phyloP scores from a whole-genome alignment of 306 rosid species.

The Dicorynia guianensis region DNA sequence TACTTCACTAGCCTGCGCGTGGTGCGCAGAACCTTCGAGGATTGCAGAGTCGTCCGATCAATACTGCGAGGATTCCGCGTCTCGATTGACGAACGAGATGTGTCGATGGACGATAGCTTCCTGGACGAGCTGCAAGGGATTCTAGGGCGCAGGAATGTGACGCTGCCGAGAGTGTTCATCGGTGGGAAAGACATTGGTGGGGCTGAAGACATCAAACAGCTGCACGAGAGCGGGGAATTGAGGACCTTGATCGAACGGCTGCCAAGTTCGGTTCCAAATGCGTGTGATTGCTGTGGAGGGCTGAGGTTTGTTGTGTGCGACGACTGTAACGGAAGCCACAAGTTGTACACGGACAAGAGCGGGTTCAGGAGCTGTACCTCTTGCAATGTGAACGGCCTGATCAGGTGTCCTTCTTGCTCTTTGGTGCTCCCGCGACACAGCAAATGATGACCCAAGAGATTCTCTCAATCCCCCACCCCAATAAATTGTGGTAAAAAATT shows the following conservation, averaged over 20 bases:
- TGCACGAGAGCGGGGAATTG: conserved; percentile 74
- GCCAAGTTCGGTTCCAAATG: conserved; percentile 49
- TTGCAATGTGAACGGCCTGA: conserved; percentile 75
- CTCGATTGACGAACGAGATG: conserved; percentile 83
- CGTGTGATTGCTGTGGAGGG: conserved; percentile 76
- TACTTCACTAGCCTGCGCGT: conserved; percentile 88
- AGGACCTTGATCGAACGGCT: conserved; percentile 57
- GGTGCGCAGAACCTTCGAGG: conserved; percentile 82
- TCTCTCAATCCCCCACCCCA: background rate
- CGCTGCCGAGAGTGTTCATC: conserved; percentile 75
- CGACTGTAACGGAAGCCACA: conserved; percentile 83
- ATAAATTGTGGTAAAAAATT: background rate
- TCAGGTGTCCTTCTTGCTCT: conserved; percentile 73
- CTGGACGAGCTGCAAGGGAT: conserved; percentile 63
- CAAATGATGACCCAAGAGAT: conserved; percentile 25
- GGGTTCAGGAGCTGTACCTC: conserved; percentile 61
- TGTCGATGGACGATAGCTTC: conserved; percentile 69
- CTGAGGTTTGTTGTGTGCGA: conserved; percentile 71
- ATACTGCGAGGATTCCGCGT: conserved; percentile 66
- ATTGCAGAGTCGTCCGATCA: conserved; percentile 66
- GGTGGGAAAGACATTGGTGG: conserved; percentile 71
- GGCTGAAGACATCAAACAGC: conserved; percentile 63
- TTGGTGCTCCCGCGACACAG: conserved; percentile 36
- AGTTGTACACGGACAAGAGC: conserved; percentile 53
- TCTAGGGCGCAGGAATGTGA: conserved; percentile 47